Evolutionary conservation across 1,284 basidiomycete species (phyloP), one percentile per base, ranked within the genome.

Genomic region (Naganishia albida): DNA sequence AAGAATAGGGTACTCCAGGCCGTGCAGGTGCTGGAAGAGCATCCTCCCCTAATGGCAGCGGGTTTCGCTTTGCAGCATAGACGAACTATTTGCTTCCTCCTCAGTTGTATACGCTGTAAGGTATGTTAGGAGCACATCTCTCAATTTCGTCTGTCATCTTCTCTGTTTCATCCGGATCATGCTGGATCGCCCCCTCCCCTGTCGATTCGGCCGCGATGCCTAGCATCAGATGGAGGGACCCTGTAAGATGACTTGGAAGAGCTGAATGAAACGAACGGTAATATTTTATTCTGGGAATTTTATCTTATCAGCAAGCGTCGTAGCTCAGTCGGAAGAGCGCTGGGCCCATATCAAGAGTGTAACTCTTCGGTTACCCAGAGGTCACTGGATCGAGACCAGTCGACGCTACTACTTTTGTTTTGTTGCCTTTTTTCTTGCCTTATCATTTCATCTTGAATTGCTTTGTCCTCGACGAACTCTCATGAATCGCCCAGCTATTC

Each of bases 241-340:
- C n/a, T n/a, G n/a, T n/a, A n/a, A n/a, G n/a, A n/a, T n/a, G n/a
- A n/a, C n/a, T n/a, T n/a, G n/a, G 16, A 43, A 20, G 15, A 15
- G 42, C n/a, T 6, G 6, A 3, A 15, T 16, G 15, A 7, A 48
- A 18, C 16, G 23, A 12, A 23, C n/a, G 40, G 20, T 15, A 2
- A 25, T 25, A 7, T 42, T n/a, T n/a, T 10, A 40, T 40, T 23
- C 10, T 16, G 50, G 26, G 13, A 13, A 55, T 13, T 8, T 12
- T 20, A 20, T 12, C 23, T 43, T 40, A 44, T 10, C n/a, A 6
- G 10, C 8, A 4, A 63, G 60, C 60, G 60, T 63, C 60, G 60
- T 63, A 63, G 60, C 60, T 63, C 60, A 63, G 60, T 63, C 60
- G 60, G 60, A 63, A 63, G 60, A 63, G 60, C 60, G 60, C 49